These are phyloP conservation scores for Exophiala spinifera DNA, from an alignment of 2,329 filamentous ascomycete species.

Conservation along the genomic window DNA sequence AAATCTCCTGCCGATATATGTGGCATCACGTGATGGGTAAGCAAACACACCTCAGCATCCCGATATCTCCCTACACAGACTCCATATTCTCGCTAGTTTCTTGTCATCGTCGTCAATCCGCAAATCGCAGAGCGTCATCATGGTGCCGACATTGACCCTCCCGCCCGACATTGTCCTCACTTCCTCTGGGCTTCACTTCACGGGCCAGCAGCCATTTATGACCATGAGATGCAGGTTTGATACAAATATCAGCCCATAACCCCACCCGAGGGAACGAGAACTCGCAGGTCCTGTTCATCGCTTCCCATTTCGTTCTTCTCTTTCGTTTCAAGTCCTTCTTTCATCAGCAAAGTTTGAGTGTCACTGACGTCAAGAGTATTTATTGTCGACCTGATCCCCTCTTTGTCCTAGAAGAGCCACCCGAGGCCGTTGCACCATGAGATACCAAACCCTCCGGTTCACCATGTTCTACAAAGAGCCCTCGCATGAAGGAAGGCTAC, in stretches of 20 bases:
- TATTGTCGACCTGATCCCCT: not conserved
- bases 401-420: not conserved
- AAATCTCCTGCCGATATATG: too few species aligned
- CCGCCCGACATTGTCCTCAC: not conserved
- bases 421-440: slow-evolving; percentile 17
- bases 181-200: not conserved
- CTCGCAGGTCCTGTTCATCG: not conserved
- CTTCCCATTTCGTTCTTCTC: not conserved
- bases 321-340: not conserved
- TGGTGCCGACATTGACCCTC: not conserved
- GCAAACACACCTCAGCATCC: not conserved
- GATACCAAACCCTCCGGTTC: slow-evolving; percentile 30
- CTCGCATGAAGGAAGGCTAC: slow-evolving; percentile 16
- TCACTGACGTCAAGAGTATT: not conserved
- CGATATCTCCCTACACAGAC: too few species aligned
- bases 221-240: not conserved
- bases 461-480: slow-evolving; percentile 30
- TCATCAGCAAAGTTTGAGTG: not conserved
- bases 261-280: not conserved
- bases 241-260: not conserved
- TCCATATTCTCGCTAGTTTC: slow-evolving; percentile 16
- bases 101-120: slow-evolving; percentile 2
- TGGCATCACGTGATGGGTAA: not conserved
- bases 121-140: slow-evolving; percentile 19
- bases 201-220: not conserved